Base-by-base conservation (phyloP, 176 grass and related monocot species). In the Eragrostis curvula region DNA sequence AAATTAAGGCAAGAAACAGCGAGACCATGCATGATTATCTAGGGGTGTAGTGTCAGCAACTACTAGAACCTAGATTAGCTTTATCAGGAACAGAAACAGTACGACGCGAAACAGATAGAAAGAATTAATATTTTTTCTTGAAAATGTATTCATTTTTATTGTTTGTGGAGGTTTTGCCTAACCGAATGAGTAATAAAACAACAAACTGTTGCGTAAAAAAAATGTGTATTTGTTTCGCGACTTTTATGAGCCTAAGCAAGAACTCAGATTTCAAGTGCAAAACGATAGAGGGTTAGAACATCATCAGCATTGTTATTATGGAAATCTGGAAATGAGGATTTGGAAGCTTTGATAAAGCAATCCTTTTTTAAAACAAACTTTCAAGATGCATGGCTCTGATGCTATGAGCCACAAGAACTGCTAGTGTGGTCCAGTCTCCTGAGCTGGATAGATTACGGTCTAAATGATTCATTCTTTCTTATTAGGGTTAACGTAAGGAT, bases 401-500 rank as follows among this genome's bases (percentile, higher is more conserved):
- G 47, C 23, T 45, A 43, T n/a, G 71, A 75, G n/a, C 61, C 23
- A 57, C 32, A 75, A 18, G 53, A 50, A 71, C 52, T 71, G n/a
- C n/a, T 62, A 61, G 53, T 23, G 30, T 85, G 75, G 55, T 68
- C 72, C 17, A 44, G n/a, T 17, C 32, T 64, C 16, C 18, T 3
- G 55, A 29, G 17, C 20, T 76, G 47, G 71, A 71, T 64, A 71
- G 71, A 71, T 53, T 72, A 30, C 75, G 17, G 51, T 16, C 67
- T 32, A 79, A 23, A 85, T 52, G 32, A 43, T 66, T 23, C 10
- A 32, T 79, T 49, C 20, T 77, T 68, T 42, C 75, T 86, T 13
- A 23, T 75, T 86, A n/a, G 60, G 36, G 61, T 41, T 42, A 49
- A 41, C 74, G 81, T 86, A 86, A 81, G 69, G 70, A 81, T 60